These are phyloP conservation scores for Penicillium malachiteum DNA, from an alignment of 495 filamentous ascomycete genomes.

Conservation along the genomic window DNA sequence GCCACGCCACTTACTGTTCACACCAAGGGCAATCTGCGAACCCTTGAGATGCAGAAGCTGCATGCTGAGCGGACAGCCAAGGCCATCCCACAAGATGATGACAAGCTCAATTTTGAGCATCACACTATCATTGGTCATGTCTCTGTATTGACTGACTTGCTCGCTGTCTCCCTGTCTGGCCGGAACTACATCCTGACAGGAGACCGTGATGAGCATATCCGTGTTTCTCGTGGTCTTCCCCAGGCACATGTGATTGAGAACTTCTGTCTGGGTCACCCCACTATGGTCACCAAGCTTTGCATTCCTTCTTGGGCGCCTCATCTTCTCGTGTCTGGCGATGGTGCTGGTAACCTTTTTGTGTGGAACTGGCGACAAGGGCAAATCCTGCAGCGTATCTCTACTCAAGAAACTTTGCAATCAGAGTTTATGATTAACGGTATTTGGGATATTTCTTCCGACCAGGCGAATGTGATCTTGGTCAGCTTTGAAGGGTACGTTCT, in stretches of 20 bases:
- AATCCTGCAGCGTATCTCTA: slow-evolving; percentile 49
- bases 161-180: slow-evolving; percentile 42
- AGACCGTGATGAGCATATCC: slow-evolving; percentile 96
- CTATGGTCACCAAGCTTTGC: slow-evolving; percentile 77
- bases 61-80: slow-evolving; percentile 38
- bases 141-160: slow-evolving; percentile 81
- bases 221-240: slow-evolving; percentile 78
- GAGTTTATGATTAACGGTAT: slow-evolving; percentile 38
- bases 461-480: slow-evolving; percentile 50
- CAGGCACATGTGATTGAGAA: slow-evolving; percentile 86
- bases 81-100: slow-evolving; percentile 39
- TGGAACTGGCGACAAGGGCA: slow-evolving; percentile 74
- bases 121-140: slow-evolving; percentile 85
- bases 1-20: slow-evolving; percentile 80
- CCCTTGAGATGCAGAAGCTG: slow-evolving; percentile 69
- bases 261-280: slow-evolving; percentile 81
- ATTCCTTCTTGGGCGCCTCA: slow-evolving; percentile 53
- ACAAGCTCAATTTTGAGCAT: slow-evolving; percentile 61
- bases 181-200: slow-evolving; percentile 78
- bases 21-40: slow-evolving; percentile 71
- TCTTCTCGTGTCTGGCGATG: slow-evolving; percentile 80
- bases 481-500: slow-evolving; percentile 64
- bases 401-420: slow-evolving; percentile 22
- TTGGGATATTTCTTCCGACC: slow-evolving; percentile 31
- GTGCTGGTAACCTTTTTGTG: slow-evolving; percentile 70